Evolutionary conservation across 2,329 filamentous ascomycete genomes (phyloP).

Genomic region (Cyclaneusma minus): DNA sequence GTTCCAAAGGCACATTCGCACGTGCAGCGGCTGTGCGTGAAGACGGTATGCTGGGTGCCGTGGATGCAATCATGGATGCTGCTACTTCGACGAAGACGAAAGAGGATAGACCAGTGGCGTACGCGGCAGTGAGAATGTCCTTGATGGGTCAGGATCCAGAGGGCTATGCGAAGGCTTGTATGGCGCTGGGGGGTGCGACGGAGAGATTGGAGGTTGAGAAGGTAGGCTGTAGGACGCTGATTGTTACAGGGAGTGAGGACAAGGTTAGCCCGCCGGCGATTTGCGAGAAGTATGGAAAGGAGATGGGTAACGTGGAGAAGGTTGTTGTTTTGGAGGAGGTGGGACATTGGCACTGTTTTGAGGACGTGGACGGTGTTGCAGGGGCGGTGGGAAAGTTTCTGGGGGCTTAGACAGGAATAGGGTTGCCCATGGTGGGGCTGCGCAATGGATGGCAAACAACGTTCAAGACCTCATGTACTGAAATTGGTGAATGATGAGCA

Average conservation of each 20-base stretch:
- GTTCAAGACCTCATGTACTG: no score
- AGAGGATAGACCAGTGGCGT: constrained; percentile 22
- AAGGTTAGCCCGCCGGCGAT: constrained; percentile 22
- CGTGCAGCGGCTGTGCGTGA: constrained; percentile 25
- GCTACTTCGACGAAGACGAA: constrained; percentile 23
- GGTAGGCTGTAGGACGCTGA: constrained; percentile 19
- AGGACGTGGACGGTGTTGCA: constrained; percentile 23
- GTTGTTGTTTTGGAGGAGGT: constrained; percentile 23
- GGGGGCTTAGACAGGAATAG: no score
- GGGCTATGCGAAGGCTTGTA: constrained; percentile 37
- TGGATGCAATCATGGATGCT: constrained; percentile 21
- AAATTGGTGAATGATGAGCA: no score
- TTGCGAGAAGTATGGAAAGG: constrained; percentile 18
- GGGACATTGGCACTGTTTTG: constrained; percentile 35
- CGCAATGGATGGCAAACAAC: no score
- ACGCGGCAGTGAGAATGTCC: constrained; percentile 25
- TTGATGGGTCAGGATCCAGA: constrained; percentile 33
- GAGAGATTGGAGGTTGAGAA: constrained; percentile 18
- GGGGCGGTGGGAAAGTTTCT: constrained; percentile 13
- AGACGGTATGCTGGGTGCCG: constrained; percentile 27
- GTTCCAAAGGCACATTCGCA: constrained; percentile 13
- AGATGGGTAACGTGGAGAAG: constrained; percentile 15
- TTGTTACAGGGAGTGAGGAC: constrained; percentile 31
- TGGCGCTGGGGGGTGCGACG: constrained; percentile 27
- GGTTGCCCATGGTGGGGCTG: no score